Base-by-base conservation (phyloP, 352 stramenopile genomes). In the Phytophthora multivora region DNA sequence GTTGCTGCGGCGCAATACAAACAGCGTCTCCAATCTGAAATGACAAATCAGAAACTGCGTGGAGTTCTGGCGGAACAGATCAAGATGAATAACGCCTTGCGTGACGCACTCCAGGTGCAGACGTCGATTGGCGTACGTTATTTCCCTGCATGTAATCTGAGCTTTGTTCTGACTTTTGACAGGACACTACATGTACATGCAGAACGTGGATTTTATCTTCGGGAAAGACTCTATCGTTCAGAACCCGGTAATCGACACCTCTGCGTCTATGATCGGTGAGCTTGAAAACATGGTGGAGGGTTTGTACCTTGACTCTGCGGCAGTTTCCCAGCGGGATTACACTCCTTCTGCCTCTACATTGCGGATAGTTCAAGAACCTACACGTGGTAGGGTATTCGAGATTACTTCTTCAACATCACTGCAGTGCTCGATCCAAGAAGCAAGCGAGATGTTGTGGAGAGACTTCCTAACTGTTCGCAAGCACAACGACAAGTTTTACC, bases 401-500 rank as follows among this genome's bases (percentile, higher is more conserved):
- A 55, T 75, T 15, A 46, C 25, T 1, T 33, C 36, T n/a, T 62
- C 55, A 0, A 61, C 42, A 1, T 26, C 25, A 4, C 7, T 71
- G 26, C 9, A 38, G 11, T 71, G 61, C 47, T 64, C 61, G n/a
- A 35, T 68, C 23, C 25, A 60, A n/a, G 39, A 63, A 25, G 48
- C 61, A 10, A 51, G 39, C 8, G 48, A n/a, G 8, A 58, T 71
- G 28, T 33, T 65, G 3, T 75, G 66, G 62, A 16, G 39, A 26
- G 53, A 75, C 1, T 43, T 50, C 12, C 35, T 60, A 5, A 57
- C 49, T 9, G n/a, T 57, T 36, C 54, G 38, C 10, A 35, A 64
- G 16, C 59, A 58, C 47, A 38, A 31, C 7, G 66, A 71, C 28
- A 75, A 75, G 39, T 55, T 47, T 5, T 71, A 68, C 38, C 55